A percentile compares a stretch with the other conserved stretches of the same genome.
Conservation (phyloP, 768 basidiomycete species). For the Albatrellus ellisii region DNA sequence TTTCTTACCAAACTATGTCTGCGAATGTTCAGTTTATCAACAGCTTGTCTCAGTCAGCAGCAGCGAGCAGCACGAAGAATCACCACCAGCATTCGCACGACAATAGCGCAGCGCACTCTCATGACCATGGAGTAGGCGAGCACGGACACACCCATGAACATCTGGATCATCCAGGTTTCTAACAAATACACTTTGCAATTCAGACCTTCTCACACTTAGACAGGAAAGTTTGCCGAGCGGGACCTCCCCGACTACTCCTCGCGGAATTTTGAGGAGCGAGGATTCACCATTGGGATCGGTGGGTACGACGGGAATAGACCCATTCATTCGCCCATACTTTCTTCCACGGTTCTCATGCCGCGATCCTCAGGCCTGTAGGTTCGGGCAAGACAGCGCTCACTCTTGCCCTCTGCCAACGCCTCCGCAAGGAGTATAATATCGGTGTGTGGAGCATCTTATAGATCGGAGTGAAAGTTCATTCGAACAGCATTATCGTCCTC, state of each 20-base stretch:
- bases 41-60: conserved; percentile 30
- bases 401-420: conserved; percentile 71
- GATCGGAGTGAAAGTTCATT: conserved; percentile 4
- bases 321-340: not conserved
- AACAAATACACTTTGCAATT: not conserved
- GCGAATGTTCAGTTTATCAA: conserved; percentile 74
- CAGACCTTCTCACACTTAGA: not conserved
- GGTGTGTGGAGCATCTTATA: conserved; percentile 33
- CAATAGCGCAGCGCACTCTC: conserved; percentile 26
- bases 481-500: conserved; percentile 2
- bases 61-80: conserved; percentile 20
- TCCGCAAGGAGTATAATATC: conserved; percentile 82
- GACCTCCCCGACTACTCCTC: conserved; percentile 81
- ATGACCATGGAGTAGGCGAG: conserved; percentile 47
- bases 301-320: conserved; percentile 43
- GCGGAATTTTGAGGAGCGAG: conserved; percentile 84
- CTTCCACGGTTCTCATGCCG: not conserved
- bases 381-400: conserved; percentile 96
- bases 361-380: conserved; percentile 71
- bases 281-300: conserved; percentile 96
- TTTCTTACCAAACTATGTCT: conserved; percentile 5
- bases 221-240: conserved; percentile 85
- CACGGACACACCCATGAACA: conserved; percentile 96
- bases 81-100: conserved; percentile 42
- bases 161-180: conserved; percentile 73